Evolutionary conservation across 2,329 filamentous ascomycete species (phyloP), one percentile per base, ranked within the genome.

Genomic region (Penicillium fuscoglaucum): DNA sequence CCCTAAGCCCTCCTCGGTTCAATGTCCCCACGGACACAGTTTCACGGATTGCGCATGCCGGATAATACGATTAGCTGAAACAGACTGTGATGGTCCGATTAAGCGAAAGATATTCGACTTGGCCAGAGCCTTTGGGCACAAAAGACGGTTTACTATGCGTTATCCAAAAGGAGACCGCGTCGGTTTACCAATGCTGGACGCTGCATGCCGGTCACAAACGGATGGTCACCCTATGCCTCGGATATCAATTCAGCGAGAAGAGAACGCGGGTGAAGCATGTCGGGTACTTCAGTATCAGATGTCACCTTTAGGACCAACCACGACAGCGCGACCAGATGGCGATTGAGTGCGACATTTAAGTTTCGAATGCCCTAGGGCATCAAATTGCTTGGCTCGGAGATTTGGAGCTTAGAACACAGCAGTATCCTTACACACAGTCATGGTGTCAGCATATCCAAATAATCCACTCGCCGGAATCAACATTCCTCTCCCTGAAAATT

Each of bases 1-100:
- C 93, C 93, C 93, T 96, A 96, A 90, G 84, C 80, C 80, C 77
- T 80, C 76, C 80, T 86, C 89, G 90, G 90, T 87, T 86, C 72
- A 74, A 68, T 68, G 63, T 70, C 64, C 62, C 43, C 44, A 43
- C 43, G 59, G 65, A 62, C 65, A 60, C 55, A 90, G 89, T 83
- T 71, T 92, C 90, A 86, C 86, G 85, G 82, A 82, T 74, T 76
- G 80, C 79, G 84, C 87, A 89, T 87, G 87, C 87, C 83, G 79
- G 83, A 78, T 79, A 51, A 80, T 80, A 83, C 82, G 86, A 93
- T 74, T 92, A 92, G 77, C 78, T 72, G 72, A 70, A 64, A 68
- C 63, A 65, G 66, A 66, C 70, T 71, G 63, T 67, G 63, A 67
- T 65, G 65, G 70, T 62, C 60, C 58, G 69, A 68, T 66, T 68